These are phyloP conservation scores for Boletus reticulatus DNA, from an alignment of 768 basidiomycete genomes.

Conservation along the genomic window DNA sequence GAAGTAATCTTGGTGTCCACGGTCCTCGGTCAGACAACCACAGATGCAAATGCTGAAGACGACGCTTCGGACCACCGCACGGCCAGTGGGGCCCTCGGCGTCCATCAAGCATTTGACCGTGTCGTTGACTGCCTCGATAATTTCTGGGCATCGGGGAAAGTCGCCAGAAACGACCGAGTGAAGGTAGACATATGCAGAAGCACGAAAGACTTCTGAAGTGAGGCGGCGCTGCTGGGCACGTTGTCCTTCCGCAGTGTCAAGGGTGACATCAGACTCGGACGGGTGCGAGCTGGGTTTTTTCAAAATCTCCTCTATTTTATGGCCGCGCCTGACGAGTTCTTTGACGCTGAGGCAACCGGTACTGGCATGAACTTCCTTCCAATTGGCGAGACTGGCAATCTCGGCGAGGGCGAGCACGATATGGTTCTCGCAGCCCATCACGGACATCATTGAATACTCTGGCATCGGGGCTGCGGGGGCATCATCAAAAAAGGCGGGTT, in stretches of 20 bases:
- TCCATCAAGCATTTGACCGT: slow-evolving; percentile 47
- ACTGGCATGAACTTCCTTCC: slow-evolving; percentile 50
- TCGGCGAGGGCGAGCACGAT: slow-evolving; percentile 80
- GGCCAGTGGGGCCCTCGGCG: slow-evolving; percentile 39
- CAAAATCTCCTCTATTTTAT: slow-evolving; percentile 45
- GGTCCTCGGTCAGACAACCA: slow-evolving; percentile 63
- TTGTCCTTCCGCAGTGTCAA: slow-evolving; percentile 1
- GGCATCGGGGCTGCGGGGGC: slow-evolving; percentile 39
- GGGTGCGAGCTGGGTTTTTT: slow-evolving; percentile 16
- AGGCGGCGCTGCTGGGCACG: slow-evolving; percentile 39
- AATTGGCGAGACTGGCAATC: slow-evolving; percentile 59
- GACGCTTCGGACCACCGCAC: slow-evolving; percentile 69
- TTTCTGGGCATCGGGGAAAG: slow-evolving; percentile 62
- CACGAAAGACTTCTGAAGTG: slow-evolving; percentile 66
- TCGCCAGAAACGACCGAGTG: slow-evolving; percentile 76
- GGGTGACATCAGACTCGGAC: background rate
- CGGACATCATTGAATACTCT: slow-evolving; percentile 69
- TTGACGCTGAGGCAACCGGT: slow-evolving; percentile 55
- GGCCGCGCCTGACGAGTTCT: slow-evolving; percentile 54
- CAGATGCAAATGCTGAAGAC: slow-evolving; percentile 77
- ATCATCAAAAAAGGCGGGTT: slow-evolving; percentile 19
- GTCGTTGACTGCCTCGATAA: slow-evolving; percentile 50
- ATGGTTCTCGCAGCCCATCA: slow-evolving; percentile 84
- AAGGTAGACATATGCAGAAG: slow-evolving; percentile 72
- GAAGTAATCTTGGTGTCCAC: slow-evolving; percentile 42